These are phyloP conservation scores for Solanum lignicaule DNA, from an alignment of 257 asterid genomes.

Conservation along the genomic window DNA sequence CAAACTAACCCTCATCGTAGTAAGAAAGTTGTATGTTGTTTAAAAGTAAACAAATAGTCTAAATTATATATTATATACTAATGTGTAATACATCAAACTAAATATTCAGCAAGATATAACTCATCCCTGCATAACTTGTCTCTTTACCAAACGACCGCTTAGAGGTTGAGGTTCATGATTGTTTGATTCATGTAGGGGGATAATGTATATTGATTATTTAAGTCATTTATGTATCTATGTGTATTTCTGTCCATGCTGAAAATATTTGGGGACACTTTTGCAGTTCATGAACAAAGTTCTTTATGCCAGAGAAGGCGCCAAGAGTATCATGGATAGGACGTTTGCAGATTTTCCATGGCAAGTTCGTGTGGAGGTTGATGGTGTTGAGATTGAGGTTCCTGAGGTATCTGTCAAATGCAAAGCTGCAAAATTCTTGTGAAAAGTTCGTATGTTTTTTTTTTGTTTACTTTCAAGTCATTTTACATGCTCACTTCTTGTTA, in stretches of 20 bases:
- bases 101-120: not conserved
- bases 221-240: not conserved
- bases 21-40: not conserved
- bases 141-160: not conserved
- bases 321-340: slow-evolving; percentile 84
- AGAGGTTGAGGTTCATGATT: not conserved
- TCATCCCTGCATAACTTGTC: not conserved
- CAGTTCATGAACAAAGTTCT: slow-evolving; percentile 99
- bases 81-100: not conserved
- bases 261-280: slow-evolving; percentile 14
- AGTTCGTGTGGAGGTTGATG: slow-evolving; percentile 93
- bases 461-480: not conserved
- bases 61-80: not conserved
- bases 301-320: slow-evolving; percentile 98
- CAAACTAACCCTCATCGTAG: not conserved
- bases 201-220: not conserved
- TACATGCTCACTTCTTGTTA: not conserved
- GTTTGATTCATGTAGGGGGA: not conserved
- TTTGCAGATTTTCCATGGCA: slow-evolving; percentile 93
- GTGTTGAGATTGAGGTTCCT: slow-evolving; percentile 88
- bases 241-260: not conserved
- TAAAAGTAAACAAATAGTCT: not conserved
- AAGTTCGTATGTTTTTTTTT: not conserved
- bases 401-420: slow-evolving; percentile 45
- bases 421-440: not conserved